Conservation (phyloP, 140 eudicot species). For the Oenanthe javanica region DNA sequence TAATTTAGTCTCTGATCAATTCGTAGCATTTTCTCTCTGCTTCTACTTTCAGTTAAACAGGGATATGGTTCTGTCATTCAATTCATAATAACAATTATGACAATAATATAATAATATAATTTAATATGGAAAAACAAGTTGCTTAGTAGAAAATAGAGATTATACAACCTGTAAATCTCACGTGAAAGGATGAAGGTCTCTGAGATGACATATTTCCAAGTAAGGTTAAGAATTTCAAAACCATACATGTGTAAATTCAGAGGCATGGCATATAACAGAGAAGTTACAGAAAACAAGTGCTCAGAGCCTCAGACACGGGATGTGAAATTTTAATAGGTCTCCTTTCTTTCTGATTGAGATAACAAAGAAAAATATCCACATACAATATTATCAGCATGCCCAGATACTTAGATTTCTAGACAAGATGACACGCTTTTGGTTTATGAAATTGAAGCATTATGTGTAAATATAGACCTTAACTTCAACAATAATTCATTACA, state of each 20-base stretch:
- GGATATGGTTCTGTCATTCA: not conserved
- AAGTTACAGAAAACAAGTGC: not conserved
- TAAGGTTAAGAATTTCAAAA: not conserved
- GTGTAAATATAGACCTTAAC: not conserved
- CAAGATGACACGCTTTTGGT: not conserved
- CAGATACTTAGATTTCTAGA: not conserved
- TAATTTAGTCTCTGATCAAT: not conserved
- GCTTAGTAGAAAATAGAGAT: not conserved
- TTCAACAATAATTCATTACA: not conserved
- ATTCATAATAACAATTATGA: not conserved
- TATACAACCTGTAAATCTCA: not conserved
- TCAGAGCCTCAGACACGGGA: not conserved
- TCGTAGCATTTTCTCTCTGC: not conserved
- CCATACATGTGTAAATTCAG: not conserved
- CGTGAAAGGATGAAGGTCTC: not conserved
- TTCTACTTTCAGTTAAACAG: not conserved
- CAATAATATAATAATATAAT: not conserved
- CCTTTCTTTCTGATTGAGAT: not conserved
- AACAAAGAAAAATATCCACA: not conserved
- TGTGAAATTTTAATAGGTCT: not conserved
- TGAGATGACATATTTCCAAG: not conserved
- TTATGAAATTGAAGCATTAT: not conserved
- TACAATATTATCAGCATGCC: not conserved
- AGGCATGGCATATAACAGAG: not conserved
- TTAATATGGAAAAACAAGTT: not conserved